These are phyloP conservation scores for Exutisphaerella laricina DNA, from an alignment of 2,329 filamentous ascomycete genomes.

Conservation along the genomic window DNA sequence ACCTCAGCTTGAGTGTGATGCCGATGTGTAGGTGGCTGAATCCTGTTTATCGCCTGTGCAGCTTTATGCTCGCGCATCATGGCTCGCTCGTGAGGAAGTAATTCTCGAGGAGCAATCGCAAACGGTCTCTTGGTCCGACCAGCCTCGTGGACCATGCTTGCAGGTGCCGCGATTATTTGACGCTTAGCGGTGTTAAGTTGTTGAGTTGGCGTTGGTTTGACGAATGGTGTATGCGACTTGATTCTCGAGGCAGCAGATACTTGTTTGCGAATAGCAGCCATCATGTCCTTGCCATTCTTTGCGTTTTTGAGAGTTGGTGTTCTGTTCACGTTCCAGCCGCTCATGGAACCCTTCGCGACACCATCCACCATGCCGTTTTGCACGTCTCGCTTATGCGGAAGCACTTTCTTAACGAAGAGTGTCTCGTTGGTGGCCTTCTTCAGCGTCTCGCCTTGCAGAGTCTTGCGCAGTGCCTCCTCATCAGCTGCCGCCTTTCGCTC, in stretches of 20 bases:
- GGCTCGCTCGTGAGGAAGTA: constrained; percentile 17
- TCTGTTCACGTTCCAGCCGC: constrained; percentile 7
- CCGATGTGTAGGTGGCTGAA: constrained; percentile 11
- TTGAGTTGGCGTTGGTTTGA: constrained; percentile 7
- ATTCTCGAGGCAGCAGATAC: constrained; percentile 14
- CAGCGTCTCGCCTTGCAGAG: constrained; percentile 57
- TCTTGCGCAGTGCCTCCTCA: constrained; percentile 37
- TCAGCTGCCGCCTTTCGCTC: constrained; percentile 32
- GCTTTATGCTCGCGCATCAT: constrained; percentile 13
- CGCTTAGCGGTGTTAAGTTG: constrained; percentile 13
- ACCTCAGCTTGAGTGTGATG: constrained; percentile 7
- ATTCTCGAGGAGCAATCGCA: constrained; percentile 18
- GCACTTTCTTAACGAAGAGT: constrained; percentile 23
- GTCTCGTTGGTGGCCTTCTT: constrained; percentile 51
- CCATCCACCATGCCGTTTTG: constrained; percentile 17
- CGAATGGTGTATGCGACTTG: constrained; percentile 12
- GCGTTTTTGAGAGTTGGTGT: constrained; percentile 11
- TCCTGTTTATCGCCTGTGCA: constrained; percentile 8
- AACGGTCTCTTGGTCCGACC: constrained; percentile 5
- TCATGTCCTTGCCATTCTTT: constrained; percentile 17
- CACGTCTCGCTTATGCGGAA: constrained; percentile 16
- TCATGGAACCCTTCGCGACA: constrained; percentile 8
- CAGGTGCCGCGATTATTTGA: constrained; percentile 18
- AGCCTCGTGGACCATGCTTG: constrained; percentile 18
- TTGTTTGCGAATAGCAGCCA: constrained; percentile 21